phyloP scores from a whole-genome alignment of 306 rosid species.

The Echinosophora koreensis region DNA sequence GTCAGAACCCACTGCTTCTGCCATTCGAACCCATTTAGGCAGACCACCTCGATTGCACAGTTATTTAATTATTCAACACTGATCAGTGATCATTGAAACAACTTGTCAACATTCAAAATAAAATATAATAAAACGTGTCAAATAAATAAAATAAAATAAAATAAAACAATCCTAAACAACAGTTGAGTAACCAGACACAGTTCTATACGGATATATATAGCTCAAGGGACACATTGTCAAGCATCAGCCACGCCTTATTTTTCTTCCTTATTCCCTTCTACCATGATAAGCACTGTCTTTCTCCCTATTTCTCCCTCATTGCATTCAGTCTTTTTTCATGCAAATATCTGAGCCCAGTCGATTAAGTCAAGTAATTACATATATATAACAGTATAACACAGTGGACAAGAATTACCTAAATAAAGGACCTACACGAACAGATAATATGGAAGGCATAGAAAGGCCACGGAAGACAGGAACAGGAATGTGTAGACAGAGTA shows the following conservation, averaged over 20 bases:
- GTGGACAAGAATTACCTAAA: not conserved
- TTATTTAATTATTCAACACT: not conserved
- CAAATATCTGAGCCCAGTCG: not conserved
- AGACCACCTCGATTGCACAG: not conserved
- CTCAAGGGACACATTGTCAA: not conserved
- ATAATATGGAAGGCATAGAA: constrained; percentile 36
- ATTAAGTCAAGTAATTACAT: not conserved
- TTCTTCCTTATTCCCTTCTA: not conserved
- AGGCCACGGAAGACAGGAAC: not conserved
- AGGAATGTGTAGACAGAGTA: not conserved
- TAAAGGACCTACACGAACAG: not conserved
- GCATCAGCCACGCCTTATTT: no score
- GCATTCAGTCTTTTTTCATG: not conserved
- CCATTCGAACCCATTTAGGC: no score
- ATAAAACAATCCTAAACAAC: not conserved
- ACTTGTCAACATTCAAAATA: no score
- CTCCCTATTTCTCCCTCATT: no score
- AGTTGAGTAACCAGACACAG: not conserved
- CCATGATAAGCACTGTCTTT: not conserved
- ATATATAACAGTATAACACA: not conserved
- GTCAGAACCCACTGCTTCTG: no score
- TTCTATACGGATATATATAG: not conserved
- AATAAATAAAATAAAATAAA: no score
- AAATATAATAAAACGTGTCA: no score
- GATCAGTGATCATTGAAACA: not conserved